A percentile compares a stretch with the other conserved stretches of the same genome.
phyloP scores from a whole-genome alignment of 106 monocot genomes.

The Phalaenopsis aphrodite region DNA sequence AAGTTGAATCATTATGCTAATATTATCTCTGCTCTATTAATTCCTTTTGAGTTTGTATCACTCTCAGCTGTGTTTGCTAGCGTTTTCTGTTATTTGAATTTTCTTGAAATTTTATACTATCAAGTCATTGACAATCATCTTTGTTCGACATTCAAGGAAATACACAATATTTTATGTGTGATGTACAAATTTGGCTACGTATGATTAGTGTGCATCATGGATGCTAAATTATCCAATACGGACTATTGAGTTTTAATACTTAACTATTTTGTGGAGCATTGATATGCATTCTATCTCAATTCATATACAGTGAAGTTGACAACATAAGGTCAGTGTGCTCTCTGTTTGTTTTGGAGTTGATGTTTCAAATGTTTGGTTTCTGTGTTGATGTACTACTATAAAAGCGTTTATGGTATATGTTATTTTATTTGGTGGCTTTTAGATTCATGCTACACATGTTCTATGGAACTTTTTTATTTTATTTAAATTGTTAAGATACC shows the following conservation, averaged over 20 bases:
- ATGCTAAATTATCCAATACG: neutral
- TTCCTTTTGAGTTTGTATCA: neutral
- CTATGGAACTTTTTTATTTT: neutral
- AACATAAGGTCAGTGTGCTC: neutral
- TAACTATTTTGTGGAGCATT: neutral
- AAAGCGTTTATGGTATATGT: neutral
- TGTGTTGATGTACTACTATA: neutral
- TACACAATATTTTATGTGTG: neutral
- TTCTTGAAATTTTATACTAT: neutral
- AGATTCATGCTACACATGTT: neutral
- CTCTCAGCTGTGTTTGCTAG: neutral
- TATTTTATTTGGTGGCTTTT: neutral
- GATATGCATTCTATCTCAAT: neutral
- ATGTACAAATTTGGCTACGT: neutral
- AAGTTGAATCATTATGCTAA: neutral
- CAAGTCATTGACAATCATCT: neutral
- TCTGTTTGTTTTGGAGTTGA: neutral
- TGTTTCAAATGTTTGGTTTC: neutral
- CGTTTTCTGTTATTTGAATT: neutral
- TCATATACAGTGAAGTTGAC: neutral
- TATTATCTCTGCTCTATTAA: neutral
- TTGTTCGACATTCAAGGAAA: neutral
- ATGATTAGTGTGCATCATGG: neutral
- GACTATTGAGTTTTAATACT: neutral
- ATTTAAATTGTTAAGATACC: neutral